Conservation (phyloP, 148 eudicot genomes). For the Amaranthus cruentus region DNA sequence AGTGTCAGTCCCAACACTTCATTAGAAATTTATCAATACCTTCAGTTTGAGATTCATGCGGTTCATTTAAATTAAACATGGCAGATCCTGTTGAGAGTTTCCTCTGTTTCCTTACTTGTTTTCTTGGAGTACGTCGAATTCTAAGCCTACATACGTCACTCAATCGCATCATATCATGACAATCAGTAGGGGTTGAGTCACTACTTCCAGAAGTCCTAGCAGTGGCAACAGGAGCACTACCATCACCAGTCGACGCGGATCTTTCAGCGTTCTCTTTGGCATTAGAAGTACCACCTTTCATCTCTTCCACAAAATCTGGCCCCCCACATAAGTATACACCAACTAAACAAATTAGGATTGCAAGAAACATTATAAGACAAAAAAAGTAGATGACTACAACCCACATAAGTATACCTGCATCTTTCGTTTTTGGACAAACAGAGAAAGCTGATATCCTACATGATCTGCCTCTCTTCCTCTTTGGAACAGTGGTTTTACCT, state of each 20-base stretch:
- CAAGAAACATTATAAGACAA: neutral
- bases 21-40: conserved; percentile 23
- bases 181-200: conserved; percentile 11
- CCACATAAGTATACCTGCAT: conserved; percentile 24
- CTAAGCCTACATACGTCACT: conserved; percentile 14
- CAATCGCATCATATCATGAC: conserved; percentile 19
- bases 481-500: conserved; percentile 27
- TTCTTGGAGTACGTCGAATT: conserved; percentile 19
- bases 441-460: conserved; percentile 25
- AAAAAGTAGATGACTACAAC: neutral
- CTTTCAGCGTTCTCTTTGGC: conserved; percentile 18
- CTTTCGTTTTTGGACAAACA: conserved; percentile 19
- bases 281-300: neutral
- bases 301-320: too few species aligned
- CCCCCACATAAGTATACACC: neutral
- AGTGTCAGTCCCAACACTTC: too few species aligned
- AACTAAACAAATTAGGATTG: conserved; percentile 1
- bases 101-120: conserved; percentile 9
- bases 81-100: conserved; percentile 23
- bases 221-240: conserved; percentile 14
- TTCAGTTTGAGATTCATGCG: conserved; percentile 23
- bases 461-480: conserved; percentile 68
- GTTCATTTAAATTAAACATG: conserved; percentile 24
- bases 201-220: conserved; percentile 18
- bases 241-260: conserved; percentile 19